Conservation (phyloP, 164 flowering plant genomes). For the Cinnamomum micranthum region DNA sequence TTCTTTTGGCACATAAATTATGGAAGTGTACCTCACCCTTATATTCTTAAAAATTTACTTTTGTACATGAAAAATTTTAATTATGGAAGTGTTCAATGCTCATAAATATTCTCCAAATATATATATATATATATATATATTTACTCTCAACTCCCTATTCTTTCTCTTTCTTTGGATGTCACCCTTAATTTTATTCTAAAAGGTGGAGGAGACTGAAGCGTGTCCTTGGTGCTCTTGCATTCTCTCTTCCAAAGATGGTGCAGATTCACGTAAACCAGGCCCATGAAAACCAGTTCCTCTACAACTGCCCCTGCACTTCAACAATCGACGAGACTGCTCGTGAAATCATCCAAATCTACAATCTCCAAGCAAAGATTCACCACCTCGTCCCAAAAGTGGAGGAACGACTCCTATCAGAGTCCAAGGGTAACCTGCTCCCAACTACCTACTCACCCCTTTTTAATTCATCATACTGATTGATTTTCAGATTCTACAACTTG, state of each 20-base stretch:
- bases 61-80: no score
- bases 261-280: conserved; percentile 3
- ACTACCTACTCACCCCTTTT: not conserved
- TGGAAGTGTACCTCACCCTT: no score
- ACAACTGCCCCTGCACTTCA: not conserved
- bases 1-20: no score
- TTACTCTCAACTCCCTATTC: not conserved
- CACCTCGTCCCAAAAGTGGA: not conserved
- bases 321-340: not conserved
- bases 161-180: not conserved
- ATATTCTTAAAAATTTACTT: no score
- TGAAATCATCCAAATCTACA: not conserved
- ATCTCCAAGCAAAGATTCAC: conserved; percentile 4
- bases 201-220: not conserved
- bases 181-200: not conserved
- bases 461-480: not conserved
- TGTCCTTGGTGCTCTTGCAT: not conserved
- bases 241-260: not conserved
- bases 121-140: no score
- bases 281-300: conserved; percentile 1
- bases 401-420: not conserved
- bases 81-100: no score
- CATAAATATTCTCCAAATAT: no score
- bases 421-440: not conserved
- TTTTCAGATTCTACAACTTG: not conserved